Evolutionary conservation across 331 rosid genomes (phyloP).

Genomic region (Arachis monticola): DNA sequence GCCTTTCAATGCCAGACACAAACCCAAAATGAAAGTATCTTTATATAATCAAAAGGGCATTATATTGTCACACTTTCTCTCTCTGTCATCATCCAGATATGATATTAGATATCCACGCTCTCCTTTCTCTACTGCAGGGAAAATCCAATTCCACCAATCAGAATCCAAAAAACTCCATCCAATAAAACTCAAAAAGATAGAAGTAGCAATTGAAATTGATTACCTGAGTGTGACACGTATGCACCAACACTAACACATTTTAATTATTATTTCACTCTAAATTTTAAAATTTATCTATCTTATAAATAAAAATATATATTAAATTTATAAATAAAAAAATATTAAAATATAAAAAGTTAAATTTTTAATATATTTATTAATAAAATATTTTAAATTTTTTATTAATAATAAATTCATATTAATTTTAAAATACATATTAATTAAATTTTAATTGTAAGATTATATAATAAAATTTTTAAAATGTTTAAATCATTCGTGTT

Average conservation of each 20-base stretch:
- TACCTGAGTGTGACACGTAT: not conserved
- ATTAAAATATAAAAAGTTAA: too few relatives aligned
- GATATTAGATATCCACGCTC: not conserved
- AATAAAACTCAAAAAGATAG: slow-evolving; percentile 52
- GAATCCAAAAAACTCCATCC: slow-evolving; percentile 67
- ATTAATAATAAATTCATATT: too few relatives aligned
- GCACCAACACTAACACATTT: slow-evolving; percentile 10
- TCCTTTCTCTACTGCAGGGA: slow-evolving; percentile 21
- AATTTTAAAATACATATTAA: too few relatives aligned
- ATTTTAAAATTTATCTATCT: too few relatives aligned
- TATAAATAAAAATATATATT: too few relatives aligned
- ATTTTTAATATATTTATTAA: too few relatives aligned
- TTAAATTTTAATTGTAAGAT: too few relatives aligned
- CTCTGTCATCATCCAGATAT: slow-evolving; percentile 11
- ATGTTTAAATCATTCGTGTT: too few relatives aligned
- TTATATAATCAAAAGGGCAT: slow-evolving; percentile 1
- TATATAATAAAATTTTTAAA: too few relatives aligned
- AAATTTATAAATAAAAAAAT: too few relatives aligned
- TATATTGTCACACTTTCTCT: slow-evolving; percentile 34
- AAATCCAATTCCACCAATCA: slow-evolving; percentile 81
- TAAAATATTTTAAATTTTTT: too few relatives aligned
- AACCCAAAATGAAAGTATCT: slow-evolving; percentile 9
- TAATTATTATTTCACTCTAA: too few relatives aligned
- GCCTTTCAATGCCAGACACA: slow-evolving; percentile 22
- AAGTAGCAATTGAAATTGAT: slow-evolving; percentile 9